phyloP scores from a whole-genome alignment of 129 eudicot species.

The Rutidosis leptorrhynchoides region DNA sequence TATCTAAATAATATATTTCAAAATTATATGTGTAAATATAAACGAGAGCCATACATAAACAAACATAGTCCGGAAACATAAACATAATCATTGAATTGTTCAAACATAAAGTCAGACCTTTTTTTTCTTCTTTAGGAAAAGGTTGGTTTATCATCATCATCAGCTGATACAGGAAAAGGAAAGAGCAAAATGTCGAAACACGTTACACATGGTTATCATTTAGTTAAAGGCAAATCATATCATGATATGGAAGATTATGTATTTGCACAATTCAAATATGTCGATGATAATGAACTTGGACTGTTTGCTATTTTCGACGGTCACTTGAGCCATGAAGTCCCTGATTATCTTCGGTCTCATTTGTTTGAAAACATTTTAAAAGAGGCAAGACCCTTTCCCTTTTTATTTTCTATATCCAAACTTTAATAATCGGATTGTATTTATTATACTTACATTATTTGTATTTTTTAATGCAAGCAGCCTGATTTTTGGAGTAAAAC shows the following conservation, averaged over 20 bases:
- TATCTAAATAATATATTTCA: no score
- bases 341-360: constrained; percentile 65
- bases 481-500: constrained; percentile 77
- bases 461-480: constrained; percentile 42
- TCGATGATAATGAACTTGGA: constrained; percentile 68
- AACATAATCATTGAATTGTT: no score
- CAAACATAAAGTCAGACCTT: no score
- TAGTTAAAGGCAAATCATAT: constrained; percentile 85
- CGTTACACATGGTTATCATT: constrained; percentile 72
- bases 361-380: constrained; percentile 71
- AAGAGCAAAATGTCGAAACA: constrained; percentile 57
- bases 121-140: constrained; percentile 51
- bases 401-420: neutral
- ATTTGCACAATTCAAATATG: constrained; percentile 64
- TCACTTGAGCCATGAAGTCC: constrained; percentile 88
- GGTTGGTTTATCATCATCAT: constrained; percentile 56
- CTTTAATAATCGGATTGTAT: neutral
- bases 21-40: no score
- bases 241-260: constrained; percentile 94
- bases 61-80: no score
- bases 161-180: constrained; percentile 59
- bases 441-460: neutral
- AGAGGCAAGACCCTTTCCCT: constrained; percentile 43
- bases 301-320: constrained; percentile 87
- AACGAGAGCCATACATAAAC: no score